phyloP scores from a whole-genome alignment of 75 land plant species.

The Larix kaempferi region DNA sequence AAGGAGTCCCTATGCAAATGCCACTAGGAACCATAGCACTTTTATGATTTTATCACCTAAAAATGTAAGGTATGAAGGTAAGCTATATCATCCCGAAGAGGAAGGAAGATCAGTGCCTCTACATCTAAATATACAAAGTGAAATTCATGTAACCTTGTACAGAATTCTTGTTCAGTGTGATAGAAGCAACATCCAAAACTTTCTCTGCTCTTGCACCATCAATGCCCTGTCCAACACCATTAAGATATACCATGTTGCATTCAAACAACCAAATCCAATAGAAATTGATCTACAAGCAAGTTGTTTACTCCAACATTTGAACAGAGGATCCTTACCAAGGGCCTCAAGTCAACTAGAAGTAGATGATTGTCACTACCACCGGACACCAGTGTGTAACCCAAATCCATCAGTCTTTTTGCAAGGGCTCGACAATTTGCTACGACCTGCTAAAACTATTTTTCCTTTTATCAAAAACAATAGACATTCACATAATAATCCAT shows the following conservation, averaged over 20 bases:
- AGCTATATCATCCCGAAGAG: background rate
- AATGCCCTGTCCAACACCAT: conserved; percentile 44
- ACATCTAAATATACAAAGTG: background rate
- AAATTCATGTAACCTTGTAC: conserved; percentile 61
- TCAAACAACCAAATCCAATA: background rate
- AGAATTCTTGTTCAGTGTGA: conserved; percentile 92
- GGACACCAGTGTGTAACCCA: conserved; percentile 84
- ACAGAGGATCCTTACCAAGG: conserved; percentile 48
- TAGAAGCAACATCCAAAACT: conserved; percentile 80
- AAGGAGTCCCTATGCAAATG: conserved; percentile 87
- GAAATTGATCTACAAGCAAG: background rate
- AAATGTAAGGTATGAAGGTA: background rate
- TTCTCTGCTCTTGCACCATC: conserved; percentile 96
- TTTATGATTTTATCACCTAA: conserved; percentile 92
- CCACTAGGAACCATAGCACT: conserved; percentile 94
- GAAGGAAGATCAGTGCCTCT: background rate
- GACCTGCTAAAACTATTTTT: conserved; percentile 37
- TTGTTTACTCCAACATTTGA: background rate
- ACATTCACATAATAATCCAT: background rate
- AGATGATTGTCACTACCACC: conserved; percentile 95
- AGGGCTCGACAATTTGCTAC: conserved; percentile 80
- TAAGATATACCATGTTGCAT: background rate
- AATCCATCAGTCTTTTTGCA: conserved; percentile 55
- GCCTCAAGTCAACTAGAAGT: conserved; percentile 86
- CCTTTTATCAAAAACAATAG: background rate